Evolutionary conservation across 257 asterid genomes (phyloP), one percentile per base, ranked within the genome.

Genomic region (Oldenlandia corymbosa): DNA sequence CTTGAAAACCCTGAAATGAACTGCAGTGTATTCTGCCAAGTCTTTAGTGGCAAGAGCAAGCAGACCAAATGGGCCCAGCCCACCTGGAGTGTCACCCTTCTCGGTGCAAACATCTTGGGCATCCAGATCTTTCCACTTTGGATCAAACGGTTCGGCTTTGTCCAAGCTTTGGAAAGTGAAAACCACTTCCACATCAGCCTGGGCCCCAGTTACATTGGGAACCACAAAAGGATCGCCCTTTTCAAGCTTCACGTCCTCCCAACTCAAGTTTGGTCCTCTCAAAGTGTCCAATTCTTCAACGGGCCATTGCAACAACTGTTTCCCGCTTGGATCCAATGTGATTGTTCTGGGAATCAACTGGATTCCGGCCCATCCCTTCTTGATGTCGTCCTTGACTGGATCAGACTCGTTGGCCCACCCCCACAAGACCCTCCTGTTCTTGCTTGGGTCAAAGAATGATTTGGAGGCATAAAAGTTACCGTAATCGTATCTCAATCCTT

Each of bases 391-490:
- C 0, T 42, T 11, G 0, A 51, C 63, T 10, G 79, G 12, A 62
- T 80, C 90, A 0, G 95, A 85, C 61, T 88, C 96, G 56, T 88
- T 88, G 1, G 93, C 90, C 96, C 96, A 88, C 53, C 80, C 86
- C 90, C 88, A 82, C 69, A 88, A 27, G 34, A 88, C 70, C 76
- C 95, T 76, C 46, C 92, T 50, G 0, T 78, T 78, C 70, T 69
- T 79, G 28, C 61, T 66, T 1, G 85, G 81, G 32, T 88, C 96
- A 14, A 69, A 85, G 70, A 88, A 88, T 0, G 88, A 68, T 46
- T 88, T 88, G 2, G 96, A 86, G 0, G 96, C 96, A 9, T 86
- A 86, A 49, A 66, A 86, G 68, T 84, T 84, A 0, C 95, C 96
- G 51, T 86, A 86, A 62, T 88, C 96, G 10, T 27, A 60, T 54